Evolutionary conservation across 2,329 filamentous ascomycete genomes (phyloP).

Genomic region (Cercospora nicotianae): DNA sequence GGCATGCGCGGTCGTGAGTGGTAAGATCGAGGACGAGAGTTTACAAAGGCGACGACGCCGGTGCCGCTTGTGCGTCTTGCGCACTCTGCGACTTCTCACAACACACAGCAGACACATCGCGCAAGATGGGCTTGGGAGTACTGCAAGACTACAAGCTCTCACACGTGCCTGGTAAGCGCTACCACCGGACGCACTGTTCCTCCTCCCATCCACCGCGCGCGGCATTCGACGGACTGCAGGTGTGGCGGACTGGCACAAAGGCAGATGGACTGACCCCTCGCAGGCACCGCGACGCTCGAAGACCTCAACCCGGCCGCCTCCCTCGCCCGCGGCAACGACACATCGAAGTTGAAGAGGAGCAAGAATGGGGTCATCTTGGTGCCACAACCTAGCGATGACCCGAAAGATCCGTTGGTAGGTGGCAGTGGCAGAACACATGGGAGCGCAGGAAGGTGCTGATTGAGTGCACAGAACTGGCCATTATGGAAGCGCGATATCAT

Average conservation of each 20-base stretch:
- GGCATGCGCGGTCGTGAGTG: neutral
- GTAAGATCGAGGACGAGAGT: neutral
- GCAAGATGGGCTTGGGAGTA: conserved; percentile 25
- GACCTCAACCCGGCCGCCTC: conserved; percentile 36
- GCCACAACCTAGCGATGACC: conserved; percentile 87
- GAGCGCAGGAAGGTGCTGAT: neutral
- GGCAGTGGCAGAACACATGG: conserved; percentile 29
- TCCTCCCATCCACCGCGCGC: neutral
- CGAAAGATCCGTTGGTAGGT: conserved; percentile 76
- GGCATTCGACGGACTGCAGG: neutral
- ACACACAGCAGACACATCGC: conserved; percentile 1
- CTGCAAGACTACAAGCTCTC: conserved; percentile 26
- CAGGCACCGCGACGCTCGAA: conserved; percentile 47
- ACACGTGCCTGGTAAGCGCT: conserved; percentile 28
- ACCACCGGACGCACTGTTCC: neutral
- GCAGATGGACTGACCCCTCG: neutral
- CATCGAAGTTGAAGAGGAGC: conserved; percentile 31
- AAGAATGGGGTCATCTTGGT: conserved; percentile 62
- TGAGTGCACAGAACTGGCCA: conserved; percentile 68
- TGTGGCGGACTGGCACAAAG: neutral
- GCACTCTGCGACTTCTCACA: neutral
- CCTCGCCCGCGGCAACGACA: conserved; percentile 21
- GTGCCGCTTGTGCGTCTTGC: neutral
- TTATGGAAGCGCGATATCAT: conserved; percentile 82
- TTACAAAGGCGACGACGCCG: conserved; percentile 3